phyloP scores from a whole-genome alignment of 768 basidiomycete species.

The Aureoboletus auriporus region DNA sequence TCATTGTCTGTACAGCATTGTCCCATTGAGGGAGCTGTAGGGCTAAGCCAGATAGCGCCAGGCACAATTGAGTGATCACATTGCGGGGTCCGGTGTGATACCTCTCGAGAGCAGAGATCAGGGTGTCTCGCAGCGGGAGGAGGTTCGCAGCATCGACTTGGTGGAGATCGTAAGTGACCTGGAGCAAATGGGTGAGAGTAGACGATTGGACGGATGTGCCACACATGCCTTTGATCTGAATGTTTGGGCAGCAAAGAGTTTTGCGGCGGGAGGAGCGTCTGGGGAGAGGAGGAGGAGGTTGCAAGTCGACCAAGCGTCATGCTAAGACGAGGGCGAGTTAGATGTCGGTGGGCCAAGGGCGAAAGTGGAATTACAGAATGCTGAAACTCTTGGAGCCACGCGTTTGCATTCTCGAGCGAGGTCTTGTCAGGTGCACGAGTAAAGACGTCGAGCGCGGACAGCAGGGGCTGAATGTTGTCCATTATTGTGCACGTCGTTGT shows the following conservation, averaged over 20 bases:
- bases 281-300: constrained; percentile 83
- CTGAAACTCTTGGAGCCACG: constrained; percentile 98
- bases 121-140: constrained; percentile 80
- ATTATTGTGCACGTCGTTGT: constrained; percentile 33
- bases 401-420: constrained; percentile 82
- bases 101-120: constrained; percentile 69
- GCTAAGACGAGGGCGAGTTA: constrained; percentile 73
- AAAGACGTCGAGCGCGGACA: constrained; percentile 79
- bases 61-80: constrained; percentile 84
- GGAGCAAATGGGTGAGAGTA: constrained; percentile 31
- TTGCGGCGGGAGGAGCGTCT: constrained; percentile 74
- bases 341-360: constrained; percentile 60
- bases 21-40: constrained; percentile 86
- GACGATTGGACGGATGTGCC: constrained; percentile 1
- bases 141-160: constrained; percentile 77
- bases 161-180: constrained; percentile 94
- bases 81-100: constrained; percentile 76
- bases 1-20: constrained; percentile 74
- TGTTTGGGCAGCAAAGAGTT: constrained; percentile 95
- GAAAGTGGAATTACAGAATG: constrained; percentile 93
- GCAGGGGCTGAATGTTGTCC: constrained; percentile 66
- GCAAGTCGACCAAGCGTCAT: constrained; percentile 95
- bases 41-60: constrained; percentile 87
- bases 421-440: constrained; percentile 75
- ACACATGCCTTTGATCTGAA: constrained; percentile 84